Conservation (phyloP, 108 stramenopile genomes). For the Cyclostephanos tholiformis region DNA sequence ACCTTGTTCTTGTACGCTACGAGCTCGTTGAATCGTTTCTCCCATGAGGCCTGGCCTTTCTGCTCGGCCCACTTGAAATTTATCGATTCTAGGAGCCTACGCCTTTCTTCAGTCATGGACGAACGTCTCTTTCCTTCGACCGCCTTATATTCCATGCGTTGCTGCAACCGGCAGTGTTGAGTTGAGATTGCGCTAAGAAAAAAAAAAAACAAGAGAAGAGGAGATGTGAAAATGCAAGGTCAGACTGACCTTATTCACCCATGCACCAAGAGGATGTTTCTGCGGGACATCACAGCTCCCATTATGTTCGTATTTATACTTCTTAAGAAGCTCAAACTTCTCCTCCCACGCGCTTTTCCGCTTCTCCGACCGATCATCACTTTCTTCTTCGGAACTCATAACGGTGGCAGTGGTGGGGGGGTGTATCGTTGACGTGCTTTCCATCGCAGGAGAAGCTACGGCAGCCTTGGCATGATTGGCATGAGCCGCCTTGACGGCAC, state of each 20-base stretch:
- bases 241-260: conserved; percentile 20
- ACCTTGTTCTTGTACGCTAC: conserved; percentile 10
- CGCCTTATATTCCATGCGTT: conserved; percentile 5
- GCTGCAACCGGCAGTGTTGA: not conserved
- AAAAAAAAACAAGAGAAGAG: not conserved
- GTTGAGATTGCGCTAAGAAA: not conserved
- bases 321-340: conserved; percentile 3
- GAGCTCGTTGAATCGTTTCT: conserved; percentile 11
- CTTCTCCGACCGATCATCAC: not conserved
- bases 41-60: conserved; percentile 12
- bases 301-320: conserved; percentile 13
- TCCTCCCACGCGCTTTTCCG: not conserved
- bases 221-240: not conserved
- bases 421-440: not conserved
- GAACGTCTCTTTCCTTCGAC: conserved; percentile 2
- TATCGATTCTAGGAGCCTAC: not conserved
- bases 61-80: conserved; percentile 9
- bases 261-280: conserved; percentile 11
- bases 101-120: conserved; percentile 2
- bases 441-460: not conserved
- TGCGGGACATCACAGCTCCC: conserved; percentile 16
- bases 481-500: not conserved
- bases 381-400: not conserved
- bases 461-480: not conserved
- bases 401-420: not conserved